Conservation (phyloP, 2,329 filamentous ascomycete genomes). For the Trichophyton rubrum region DNA sequence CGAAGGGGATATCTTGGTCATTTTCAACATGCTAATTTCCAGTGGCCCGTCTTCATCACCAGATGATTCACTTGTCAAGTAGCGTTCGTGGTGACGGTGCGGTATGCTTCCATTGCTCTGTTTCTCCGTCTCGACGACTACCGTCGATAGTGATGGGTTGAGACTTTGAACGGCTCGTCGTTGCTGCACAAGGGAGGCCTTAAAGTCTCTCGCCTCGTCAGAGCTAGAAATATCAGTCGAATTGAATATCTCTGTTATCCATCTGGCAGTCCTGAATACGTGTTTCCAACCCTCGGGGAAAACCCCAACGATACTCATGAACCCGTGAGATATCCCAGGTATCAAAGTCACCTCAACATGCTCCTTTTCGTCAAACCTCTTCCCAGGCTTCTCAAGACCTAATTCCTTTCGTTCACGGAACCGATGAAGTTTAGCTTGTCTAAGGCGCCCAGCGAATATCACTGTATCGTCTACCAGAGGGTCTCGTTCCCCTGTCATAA, state of each 20-base stretch:
- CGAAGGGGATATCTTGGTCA: conserved; percentile 7
- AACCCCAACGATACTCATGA: conserved; percentile 76
- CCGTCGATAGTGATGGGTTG: not conserved
- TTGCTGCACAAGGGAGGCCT: conserved; percentile 10
- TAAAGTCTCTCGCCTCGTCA: conserved; percentile 19
- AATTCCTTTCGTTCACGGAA: conserved; percentile 44
- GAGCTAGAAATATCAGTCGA: conserved; percentile 36
- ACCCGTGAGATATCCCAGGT: conserved; percentile 83
- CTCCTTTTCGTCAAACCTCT: conserved; percentile 57
- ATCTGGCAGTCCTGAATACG: conserved; percentile 62
- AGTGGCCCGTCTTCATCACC: conserved; percentile 70
- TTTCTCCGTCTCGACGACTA: not conserved
- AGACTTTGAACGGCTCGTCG: not conserved
- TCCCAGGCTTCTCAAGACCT: conserved; percentile 41
- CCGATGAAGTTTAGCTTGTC: conserved; percentile 57
- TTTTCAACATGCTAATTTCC: conserved; percentile 58
- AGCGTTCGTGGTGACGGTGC: conserved; percentile 34
- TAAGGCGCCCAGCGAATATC: conserved; percentile 81
- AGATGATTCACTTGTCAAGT: conserved; percentile 46
- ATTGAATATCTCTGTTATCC: conserved; percentile 68
- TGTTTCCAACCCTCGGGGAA: conserved; percentile 87
- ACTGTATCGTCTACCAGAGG: conserved; percentile 94
- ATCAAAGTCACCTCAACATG: conserved; percentile 73
- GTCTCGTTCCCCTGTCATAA: conserved; percentile 88
- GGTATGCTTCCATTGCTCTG: not conserved